Conservation (phyloP, 306 rosid genomes). For the Fragaria iinumae region DNA sequence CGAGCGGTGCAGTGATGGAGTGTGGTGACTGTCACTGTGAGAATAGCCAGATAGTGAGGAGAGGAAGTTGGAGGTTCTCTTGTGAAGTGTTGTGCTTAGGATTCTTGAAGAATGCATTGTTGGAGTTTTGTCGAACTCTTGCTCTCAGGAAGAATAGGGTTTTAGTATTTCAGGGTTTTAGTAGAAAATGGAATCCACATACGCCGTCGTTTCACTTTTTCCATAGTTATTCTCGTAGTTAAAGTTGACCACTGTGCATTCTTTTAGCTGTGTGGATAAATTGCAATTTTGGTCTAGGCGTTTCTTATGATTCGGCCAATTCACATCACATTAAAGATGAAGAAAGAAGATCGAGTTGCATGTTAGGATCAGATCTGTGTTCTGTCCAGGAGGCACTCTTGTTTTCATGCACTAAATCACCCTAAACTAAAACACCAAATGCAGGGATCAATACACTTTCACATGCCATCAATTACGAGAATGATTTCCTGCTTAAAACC, state of each 20-base stretch:
- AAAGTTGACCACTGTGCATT: neutral
- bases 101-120: slow-evolving; percentile 45
- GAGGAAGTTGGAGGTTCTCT: slow-evolving; percentile 5
- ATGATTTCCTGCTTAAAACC: neutral
- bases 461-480: neutral
- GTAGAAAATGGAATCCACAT: no score
- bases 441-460: neutral
- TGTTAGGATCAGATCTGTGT: neutral
- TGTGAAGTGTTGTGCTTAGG: slow-evolving; percentile 22
- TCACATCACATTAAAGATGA: neutral
- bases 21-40: slow-evolving; percentile 15
- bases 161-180: slow-evolving; percentile 1
- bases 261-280: neutral
- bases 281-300: neutral
- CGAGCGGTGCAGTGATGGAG: slow-evolving; percentile 42
- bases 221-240: neutral
- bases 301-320: neutral
- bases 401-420: neutral
- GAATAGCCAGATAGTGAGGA: slow-evolving; percentile 8
- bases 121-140: neutral
- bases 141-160: neutral
- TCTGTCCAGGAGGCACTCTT: neutral
- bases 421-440: neutral
- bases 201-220: neutral
- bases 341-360: neutral